Evolutionary conservation across 768 basidiomycete genomes (phyloP).

Genomic region (Lentinula sp.): DNA sequence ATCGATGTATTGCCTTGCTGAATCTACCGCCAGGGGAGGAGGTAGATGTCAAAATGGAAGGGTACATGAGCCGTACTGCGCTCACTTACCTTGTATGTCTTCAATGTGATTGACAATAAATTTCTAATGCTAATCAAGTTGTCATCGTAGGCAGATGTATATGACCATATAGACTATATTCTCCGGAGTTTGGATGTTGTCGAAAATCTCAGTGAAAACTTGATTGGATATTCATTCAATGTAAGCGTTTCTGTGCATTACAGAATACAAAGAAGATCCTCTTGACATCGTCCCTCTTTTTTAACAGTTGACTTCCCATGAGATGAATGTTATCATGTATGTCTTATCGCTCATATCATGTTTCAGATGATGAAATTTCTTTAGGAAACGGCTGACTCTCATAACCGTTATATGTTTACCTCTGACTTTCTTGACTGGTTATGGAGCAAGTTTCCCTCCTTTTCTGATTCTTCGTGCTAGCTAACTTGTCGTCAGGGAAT

Average conservation of each 20-base stretch:
- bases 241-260: conserved; percentile 25
- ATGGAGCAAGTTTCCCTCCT: conserved; percentile 46
- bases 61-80: conserved; percentile 59
- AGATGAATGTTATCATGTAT: conserved; percentile 64
- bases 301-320: conserved; percentile 53
- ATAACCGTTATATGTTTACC: conserved; percentile 69
- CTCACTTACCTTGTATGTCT: conserved; percentile 58
- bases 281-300: conserved; percentile 40
- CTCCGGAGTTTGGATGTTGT: conserved; percentile 65
- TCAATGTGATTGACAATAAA: not conserved
- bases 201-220: conserved; percentile 55
- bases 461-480: not conserved
- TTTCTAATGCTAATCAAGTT: not conserved
- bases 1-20: conserved; percentile 55
- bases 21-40: conserved; percentile 23
- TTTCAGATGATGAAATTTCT: not conserved
- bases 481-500: conserved; percentile 43
- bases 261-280: not conserved
- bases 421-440: conserved; percentile 65
- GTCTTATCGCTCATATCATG: conserved; percentile 9
- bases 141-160: conserved; percentile 52
- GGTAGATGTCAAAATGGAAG: conserved; percentile 33
- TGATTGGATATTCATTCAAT: conserved; percentile 70
- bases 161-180: conserved; percentile 68
- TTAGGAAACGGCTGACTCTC: conserved; percentile 58